phyloP scores from a whole-genome alignment of 129 eudicot species.

The Saposhnikovia divaricata region DNA sequence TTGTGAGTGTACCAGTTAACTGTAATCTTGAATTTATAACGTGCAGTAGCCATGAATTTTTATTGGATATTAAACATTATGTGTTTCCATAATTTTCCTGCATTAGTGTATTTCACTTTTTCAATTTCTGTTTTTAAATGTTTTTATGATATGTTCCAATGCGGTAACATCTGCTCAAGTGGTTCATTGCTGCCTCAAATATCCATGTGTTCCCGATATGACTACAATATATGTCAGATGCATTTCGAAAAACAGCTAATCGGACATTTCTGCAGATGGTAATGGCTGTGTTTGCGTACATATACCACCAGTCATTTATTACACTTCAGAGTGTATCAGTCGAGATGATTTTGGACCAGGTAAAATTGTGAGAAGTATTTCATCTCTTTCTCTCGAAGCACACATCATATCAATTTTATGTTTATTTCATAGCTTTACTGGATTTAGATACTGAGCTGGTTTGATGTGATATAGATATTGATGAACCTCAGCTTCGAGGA shows the following conservation, averaged over 20 bases:
- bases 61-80: not conserved
- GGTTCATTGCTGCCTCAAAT: not conserved
- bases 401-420: not conserved
- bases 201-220: not conserved
- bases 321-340: slow-evolving; percentile 16
- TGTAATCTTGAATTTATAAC: not conserved
- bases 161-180: not conserved
- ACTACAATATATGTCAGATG: not conserved
- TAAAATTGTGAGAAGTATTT: slow-evolving; percentile 4
- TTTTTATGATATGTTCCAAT: not conserved
- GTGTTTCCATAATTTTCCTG: not conserved
- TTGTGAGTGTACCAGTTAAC: not conserved
- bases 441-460: not conserved
- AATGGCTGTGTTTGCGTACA: slow-evolving; percentile 85
- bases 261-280: slow-evolving; percentile 55
- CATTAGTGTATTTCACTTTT: not conserved
- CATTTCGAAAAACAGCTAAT: not conserved
- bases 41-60: not conserved
- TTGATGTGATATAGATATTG: slow-evolving; percentile 17
- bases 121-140: not conserved
- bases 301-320: slow-evolving; percentile 39
- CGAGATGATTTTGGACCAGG: slow-evolving; percentile 75
- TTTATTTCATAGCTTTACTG: not conserved
- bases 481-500: slow-evolving; percentile 74
- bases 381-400: too few relatives aligned